Base-by-base conservation (phyloP, 1,284 basidiomycete species). In the Puccinia horiana region DNA sequence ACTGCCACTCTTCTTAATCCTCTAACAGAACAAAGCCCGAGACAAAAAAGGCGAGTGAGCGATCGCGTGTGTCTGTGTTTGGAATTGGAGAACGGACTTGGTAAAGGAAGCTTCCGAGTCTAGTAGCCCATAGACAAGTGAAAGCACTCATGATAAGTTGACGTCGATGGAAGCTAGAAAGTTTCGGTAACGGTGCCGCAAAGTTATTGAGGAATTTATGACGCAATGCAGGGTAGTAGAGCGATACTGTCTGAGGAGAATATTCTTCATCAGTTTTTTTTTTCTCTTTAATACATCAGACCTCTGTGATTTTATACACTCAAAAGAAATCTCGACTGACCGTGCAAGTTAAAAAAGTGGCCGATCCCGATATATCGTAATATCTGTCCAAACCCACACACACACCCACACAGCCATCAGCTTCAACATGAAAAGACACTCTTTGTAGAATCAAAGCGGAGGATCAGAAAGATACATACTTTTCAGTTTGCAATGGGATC, bases 31-130 rank as follows among this genome's bases (percentile, higher is more conserved):
- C 56, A 44, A 47, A 47, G 16, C 44, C 44, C 44, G 16, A 47
- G 44, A 47, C 8, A 8, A 8, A 8, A 47, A 47, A 16, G 44
- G 16, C 9, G 16, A 47, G 16, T 16, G 9, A 47, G 77, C 44
- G 29, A 23, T 47, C 16, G 8, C 8, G 8, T 47, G 8, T 47
- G 16, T 47, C 44, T 47, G 8, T 61, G n/a, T 44, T 8, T 54
- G n/a, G 56, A 35, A 76, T 9, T 42, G 42, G 9, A 20, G 11
- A 23, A 86, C 89, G 84, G 84, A 91, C 92, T 84, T 87, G 86
- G 61, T 89, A 89, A 54, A 93, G 88, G 86, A 92, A 93, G 40
- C 86, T 88, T 44, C 92, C 92, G 1, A 94, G 88, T 35, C 92
- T 87, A 0, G 88, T 86, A 16, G 89, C 90, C 92, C 92, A 93